Evolutionary conservation across 2,329 filamentous ascomycete species (phyloP), one percentile per base, ranked within the genome.

Genomic region (Chrysoporthe deuterocubensis): DNA sequence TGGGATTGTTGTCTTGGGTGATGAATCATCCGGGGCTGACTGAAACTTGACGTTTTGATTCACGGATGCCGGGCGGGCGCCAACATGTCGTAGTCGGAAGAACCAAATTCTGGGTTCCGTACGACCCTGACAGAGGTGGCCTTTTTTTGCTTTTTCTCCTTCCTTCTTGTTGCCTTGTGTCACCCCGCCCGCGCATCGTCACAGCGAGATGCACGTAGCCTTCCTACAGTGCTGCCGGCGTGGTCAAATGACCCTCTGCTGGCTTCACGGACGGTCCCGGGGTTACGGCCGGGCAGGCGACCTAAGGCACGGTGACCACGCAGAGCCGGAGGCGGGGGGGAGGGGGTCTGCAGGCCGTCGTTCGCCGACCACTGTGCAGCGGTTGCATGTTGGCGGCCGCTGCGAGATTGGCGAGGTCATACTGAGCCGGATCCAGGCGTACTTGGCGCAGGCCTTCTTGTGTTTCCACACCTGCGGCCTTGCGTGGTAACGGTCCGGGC

Each of bases 381-480:
- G 65, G 64, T 34, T 57, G 13, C 8, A 63, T 66, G 66, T 65
- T 62, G 52, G 37, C 65, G 65, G 65, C 73, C 69, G 67, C 71
- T 78, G 77, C 77, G 67, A 78, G 77, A 78, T 79, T 79, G 73
- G 77, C 77, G 77, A 78, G 70, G 74, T 76, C 65, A 74, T 75
- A 74, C 74, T 67, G 54, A 74, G 73, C 68, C 63, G 60, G 48
- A 54, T 48, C 60, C 68, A 62, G 62, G 62, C 32, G 58, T 65
- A 52, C 46, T 63, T 65, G 46, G 44, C 65, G 64, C 65, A 65
- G 60, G 42, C 59, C 52, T 64, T 67, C 37, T 52, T 71, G 71
- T 74, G 70, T 68, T 66, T 62, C 69, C 70, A 69, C 69, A 69
- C 67, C 43, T 69, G 32, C 59, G 44, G 43, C 44, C 48, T 48